Evolutionary conservation across 2,329 filamentous ascomycete genomes (phyloP).

Genomic region (Cercospora zeae-maydis): DNA sequence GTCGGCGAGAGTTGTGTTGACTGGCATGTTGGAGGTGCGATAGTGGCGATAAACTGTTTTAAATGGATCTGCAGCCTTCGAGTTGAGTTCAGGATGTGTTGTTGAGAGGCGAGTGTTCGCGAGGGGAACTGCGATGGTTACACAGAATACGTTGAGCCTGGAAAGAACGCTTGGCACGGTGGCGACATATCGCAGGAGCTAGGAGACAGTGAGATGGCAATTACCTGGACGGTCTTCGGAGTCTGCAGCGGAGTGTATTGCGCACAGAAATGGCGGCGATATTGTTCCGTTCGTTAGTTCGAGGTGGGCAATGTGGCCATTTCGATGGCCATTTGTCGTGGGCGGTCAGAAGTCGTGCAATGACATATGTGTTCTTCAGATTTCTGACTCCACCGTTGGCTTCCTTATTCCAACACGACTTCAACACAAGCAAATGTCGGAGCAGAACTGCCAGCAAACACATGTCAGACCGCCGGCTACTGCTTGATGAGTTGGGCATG

Average conservation of each 20-base stretch:
- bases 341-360: not conserved
- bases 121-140: not conserved
- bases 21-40: not conserved
- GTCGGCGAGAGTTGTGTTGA: constrained; percentile 6
- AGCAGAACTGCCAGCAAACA: not conserved
- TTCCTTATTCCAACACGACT: not conserved
- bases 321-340: not conserved
- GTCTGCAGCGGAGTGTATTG: not conserved
- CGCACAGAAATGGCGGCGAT: not conserved
- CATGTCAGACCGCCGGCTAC: not conserved
- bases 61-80: no score
- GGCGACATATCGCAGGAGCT: not conserved
- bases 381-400: not conserved
- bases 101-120: not conserved
- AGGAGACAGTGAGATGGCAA: not conserved
- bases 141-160: not conserved
- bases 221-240: not conserved
- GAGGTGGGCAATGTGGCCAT: not conserved
- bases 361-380: not conserved
- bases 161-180: not conserved
- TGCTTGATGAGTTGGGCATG: not conserved
- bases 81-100: not conserved
- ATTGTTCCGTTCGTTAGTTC: not conserved
- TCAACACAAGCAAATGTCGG: not conserved
- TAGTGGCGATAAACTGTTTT: no score